Evolutionary conservation across 768 basidiomycete genomes (phyloP).

Genomic region (Hirschioporus abietinus): DNA sequence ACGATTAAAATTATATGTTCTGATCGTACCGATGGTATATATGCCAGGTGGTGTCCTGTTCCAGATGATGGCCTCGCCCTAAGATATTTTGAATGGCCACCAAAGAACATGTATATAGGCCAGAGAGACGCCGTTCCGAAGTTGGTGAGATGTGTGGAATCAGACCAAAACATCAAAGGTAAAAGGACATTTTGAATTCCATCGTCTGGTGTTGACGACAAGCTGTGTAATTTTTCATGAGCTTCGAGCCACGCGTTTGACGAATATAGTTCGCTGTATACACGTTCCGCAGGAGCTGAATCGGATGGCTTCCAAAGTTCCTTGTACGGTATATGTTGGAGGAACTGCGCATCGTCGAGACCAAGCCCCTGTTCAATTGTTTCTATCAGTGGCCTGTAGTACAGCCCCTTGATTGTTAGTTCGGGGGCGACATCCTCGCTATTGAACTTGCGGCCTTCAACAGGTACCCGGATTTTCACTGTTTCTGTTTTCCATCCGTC

Average conservation of each 20-base stretch:
- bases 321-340: neutral
- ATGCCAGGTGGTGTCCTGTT: slow-evolving; percentile 14
- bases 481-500: neutral
- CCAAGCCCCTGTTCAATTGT: neutral
- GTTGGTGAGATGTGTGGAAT: neutral
- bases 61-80: slow-evolving; percentile 18
- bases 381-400: neutral
- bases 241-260: neutral
- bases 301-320: neutral
- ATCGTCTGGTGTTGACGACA: neutral
- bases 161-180: neutral
- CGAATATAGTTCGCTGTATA: neutral
- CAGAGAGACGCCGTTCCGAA: slow-evolving; percentile 17
- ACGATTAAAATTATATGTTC: neutral
- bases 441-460: neutral
- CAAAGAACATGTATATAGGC: slow-evolving; percentile 5
- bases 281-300: neutral
- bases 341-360: neutral
- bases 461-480: neutral
- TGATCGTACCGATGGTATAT: neutral
- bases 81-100: slow-evolving; percentile 22
- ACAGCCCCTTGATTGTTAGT: neutral
- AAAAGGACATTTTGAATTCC: neutral
- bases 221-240: slow-evolving; percentile 8
- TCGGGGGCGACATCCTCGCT: neutral